Percentiles rank a stretch among this genome's conserved stretches.
Conservation (phyloP, 2,329 filamentous ascomycete species). For the Pezicula neosporulosa region DNA sequence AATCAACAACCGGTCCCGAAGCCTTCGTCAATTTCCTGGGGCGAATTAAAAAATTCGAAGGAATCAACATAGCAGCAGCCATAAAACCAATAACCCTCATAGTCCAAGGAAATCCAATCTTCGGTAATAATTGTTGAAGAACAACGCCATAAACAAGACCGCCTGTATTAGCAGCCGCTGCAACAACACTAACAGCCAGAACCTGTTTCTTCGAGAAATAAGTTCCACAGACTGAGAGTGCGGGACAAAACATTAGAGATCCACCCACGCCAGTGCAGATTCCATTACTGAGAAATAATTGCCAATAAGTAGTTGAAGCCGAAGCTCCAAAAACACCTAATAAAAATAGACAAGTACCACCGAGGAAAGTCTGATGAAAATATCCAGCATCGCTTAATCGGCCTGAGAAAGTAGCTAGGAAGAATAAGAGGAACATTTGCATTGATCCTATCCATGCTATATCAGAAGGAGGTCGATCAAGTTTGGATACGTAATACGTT, state of each 20-base stretch:
- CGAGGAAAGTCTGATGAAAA: slow-evolving; percentile 20
- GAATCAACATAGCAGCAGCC: slow-evolving; percentile 28
- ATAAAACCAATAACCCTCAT: slow-evolving; percentile 40
- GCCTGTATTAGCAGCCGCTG: slow-evolving; percentile 28
- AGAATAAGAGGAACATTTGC: slow-evolving; percentile 40
- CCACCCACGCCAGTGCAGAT: slow-evolving; percentile 32
- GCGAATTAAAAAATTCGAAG: slow-evolving; percentile 28
- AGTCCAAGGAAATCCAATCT: slow-evolving; percentile 39
- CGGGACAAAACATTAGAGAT: slow-evolving; percentile 33
- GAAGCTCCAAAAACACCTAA: slow-evolving; percentile 33
- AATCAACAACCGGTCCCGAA: slow-evolving; percentile 36
- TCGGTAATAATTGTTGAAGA: slow-evolving; percentile 31
- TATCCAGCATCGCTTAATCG: slow-evolving; percentile 39
- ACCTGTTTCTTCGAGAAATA: slow-evolving; percentile 16
- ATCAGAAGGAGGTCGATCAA: slow-evolving; percentile 30
- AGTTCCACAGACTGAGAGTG: slow-evolving; percentile 26
- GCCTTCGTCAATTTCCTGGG: slow-evolving; percentile 20
- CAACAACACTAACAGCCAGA: slow-evolving; percentile 28
- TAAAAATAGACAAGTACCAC: slow-evolving; percentile 8
- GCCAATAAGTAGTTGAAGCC: slow-evolving; percentile 31
- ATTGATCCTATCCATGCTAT: slow-evolving; percentile 45
- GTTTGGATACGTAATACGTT: slow-evolving; percentile 34
- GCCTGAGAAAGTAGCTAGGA: slow-evolving; percentile 38
- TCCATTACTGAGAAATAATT: slow-evolving; percentile 36
- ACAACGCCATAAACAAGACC: slow-evolving; percentile 39